phyloP scores from a whole-genome alignment of 345 rosid species.

The Brassica incana region DNA sequence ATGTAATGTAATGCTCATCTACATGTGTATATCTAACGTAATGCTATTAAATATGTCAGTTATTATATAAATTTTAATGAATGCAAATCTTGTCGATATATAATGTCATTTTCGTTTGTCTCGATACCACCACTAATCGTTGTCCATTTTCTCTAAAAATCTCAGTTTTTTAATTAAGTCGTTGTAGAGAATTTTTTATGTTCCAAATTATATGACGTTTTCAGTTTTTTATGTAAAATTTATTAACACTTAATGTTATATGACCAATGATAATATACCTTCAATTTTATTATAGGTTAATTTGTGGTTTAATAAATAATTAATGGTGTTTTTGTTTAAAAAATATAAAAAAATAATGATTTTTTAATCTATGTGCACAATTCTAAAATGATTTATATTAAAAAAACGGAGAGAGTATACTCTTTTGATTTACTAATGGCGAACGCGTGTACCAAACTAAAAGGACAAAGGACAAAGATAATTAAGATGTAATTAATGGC shows the following conservation, averaged over 20 bases:
- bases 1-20: background rate
- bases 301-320: no score
- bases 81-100: constrained; percentile 1
- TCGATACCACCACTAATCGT: background rate
- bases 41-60: background rate
- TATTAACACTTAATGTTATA: no score
- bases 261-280: no score
- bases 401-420: background rate
- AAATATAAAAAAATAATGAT: no score
- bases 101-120: background rate
- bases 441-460: constrained; percentile 35
- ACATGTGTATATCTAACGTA: background rate
- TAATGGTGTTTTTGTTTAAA: no score
- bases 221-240: no score
- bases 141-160: constrained; percentile 1
- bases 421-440: constrained; percentile 8
- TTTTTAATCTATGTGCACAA: no score
- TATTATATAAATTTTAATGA: constrained; percentile 7
- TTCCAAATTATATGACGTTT: no score
- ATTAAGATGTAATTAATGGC: constrained; percentile 3
- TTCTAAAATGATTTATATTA: no score
- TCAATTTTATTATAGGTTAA: no score
- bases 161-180: no score
- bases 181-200: no score
- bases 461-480: background rate